phyloP scores from a whole-genome alignment of 768 basidiomycete species.

The Pisolithus marmoratus region DNA sequence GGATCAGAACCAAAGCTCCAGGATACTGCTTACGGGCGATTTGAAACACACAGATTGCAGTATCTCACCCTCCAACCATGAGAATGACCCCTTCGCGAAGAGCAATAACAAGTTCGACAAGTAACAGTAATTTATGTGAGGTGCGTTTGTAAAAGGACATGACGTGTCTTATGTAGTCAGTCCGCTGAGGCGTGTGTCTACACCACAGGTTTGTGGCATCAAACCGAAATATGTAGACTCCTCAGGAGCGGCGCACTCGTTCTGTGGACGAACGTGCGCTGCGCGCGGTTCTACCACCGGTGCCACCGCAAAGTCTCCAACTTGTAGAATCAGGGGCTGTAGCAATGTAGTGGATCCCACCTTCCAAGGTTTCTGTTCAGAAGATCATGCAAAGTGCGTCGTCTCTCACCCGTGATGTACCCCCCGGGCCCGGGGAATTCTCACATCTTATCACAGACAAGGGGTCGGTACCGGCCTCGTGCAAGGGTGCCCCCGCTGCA shows the following conservation, averaged over 20 bases:
- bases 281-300: slow-evolving; percentile 30
- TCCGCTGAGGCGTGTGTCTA: slow-evolving; percentile 6
- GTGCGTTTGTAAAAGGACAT: slow-evolving; percentile 13
- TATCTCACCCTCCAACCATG: not conserved
- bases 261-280: slow-evolving; percentile 56
- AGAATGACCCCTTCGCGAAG: slow-evolving; percentile 7
- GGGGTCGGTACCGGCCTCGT: slow-evolving; percentile 46
- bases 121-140: slow-evolving; percentile 18
- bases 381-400: slow-evolving; percentile 51
- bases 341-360: slow-evolving; percentile 44
- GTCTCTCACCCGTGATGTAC: slow-evolving; percentile 1
- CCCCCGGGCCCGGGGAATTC: slow-evolving; percentile 2
- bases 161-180: slow-evolving; percentile 9
- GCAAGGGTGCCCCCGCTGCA: slow-evolving; percentile 47
- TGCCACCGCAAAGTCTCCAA: slow-evolving; percentile 32
- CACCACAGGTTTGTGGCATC: slow-evolving; percentile 46
- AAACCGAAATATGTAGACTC: slow-evolving; percentile 58
- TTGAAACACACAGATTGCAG: not conserved
- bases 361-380: slow-evolving; percentile 53
- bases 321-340: slow-evolving; percentile 48
- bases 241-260: slow-evolving; percentile 52
- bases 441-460: slow-evolving; percentile 31
- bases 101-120: slow-evolving; percentile 8
- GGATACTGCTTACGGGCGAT: too few species aligned
- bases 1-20: not conserved